phyloP scores from a whole-genome alignment of 805 yeast species.

The Pichia scutulata region DNA sequence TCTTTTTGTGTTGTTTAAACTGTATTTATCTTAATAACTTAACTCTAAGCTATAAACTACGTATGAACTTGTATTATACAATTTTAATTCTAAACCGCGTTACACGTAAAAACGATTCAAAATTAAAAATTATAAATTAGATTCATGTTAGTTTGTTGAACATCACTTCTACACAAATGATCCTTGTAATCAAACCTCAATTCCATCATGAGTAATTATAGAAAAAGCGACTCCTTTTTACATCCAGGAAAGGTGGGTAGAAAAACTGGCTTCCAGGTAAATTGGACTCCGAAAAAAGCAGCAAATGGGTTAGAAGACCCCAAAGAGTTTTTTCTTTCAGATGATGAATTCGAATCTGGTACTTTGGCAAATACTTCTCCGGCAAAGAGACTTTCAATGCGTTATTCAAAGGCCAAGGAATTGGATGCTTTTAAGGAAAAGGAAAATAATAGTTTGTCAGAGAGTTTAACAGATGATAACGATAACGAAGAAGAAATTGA shows the following conservation, averaged over 20 bases:
- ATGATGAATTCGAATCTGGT: constrained; percentile 36
- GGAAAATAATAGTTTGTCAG: neutral
- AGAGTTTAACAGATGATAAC: constrained; percentile 5
- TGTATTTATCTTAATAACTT: neutral
- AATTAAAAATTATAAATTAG: neutral
- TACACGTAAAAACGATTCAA: neutral
- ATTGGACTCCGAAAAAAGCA: constrained; percentile 39
- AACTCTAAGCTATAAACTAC: neutral
- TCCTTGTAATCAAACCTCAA: neutral
- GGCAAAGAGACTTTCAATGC: constrained; percentile 8
- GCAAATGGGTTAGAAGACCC: constrained; percentile 60
- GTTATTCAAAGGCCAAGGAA: constrained; percentile 1
- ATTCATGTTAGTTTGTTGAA: neutral
- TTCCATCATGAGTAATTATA: constrained; percentile 10
- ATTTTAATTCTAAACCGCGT: neutral
- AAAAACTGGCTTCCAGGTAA: constrained; percentile 48
- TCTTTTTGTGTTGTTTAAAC: neutral
- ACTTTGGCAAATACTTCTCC: constrained; percentile 7
- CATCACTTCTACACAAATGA: neutral
- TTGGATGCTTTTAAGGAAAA: neutral
- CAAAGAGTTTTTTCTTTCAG: constrained; percentile 52
- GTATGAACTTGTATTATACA: no score
- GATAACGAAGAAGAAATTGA: constrained; percentile 1
- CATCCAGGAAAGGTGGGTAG: constrained; percentile 51
- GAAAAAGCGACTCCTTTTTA: constrained; percentile 34